phyloP scores from a whole-genome alignment of 352 stramenopile genomes.

The Phytophthora ohioensis region DNA sequence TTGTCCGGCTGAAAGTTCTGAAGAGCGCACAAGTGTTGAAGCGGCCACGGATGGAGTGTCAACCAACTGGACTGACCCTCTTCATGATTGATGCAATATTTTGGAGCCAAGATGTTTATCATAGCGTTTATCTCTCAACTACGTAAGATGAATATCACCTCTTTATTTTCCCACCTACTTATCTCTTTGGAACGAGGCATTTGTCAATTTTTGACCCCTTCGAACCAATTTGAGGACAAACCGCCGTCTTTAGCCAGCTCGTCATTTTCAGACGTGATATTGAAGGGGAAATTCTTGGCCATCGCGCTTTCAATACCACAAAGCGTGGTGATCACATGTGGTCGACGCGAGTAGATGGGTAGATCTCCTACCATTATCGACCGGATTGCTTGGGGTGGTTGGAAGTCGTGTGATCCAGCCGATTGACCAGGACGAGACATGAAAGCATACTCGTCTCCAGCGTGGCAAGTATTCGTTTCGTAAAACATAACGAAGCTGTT shows the following conservation, averaged over 20 bases:
- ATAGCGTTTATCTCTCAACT: too few species aligned
- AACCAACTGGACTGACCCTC: too few species aligned
- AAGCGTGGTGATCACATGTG: neutral
- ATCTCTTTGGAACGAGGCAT: too few species aligned
- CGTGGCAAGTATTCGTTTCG: neutral
- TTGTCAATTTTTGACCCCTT: neutral
- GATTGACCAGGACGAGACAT: neutral
- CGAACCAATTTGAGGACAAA: neutral
- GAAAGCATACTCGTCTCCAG: neutral
- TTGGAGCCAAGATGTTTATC: too few species aligned
- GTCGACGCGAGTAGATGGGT: neutral
- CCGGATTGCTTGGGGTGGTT: neutral
- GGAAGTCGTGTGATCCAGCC: neutral
- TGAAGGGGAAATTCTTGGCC: too few species aligned
- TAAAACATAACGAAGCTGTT: constrained; percentile 1
- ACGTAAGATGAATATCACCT: too few species aligned
- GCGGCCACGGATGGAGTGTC: too few species aligned
- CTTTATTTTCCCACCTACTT: too few species aligned
- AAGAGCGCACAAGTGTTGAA: too few species aligned
- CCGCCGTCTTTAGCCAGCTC: neutral
- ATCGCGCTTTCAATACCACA: neutral
- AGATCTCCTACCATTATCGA: constrained; percentile 1
- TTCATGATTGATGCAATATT: too few species aligned
- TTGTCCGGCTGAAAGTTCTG: too few species aligned
- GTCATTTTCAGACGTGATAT: too few species aligned